Percentiles rank a stretch among this genome's conserved stretches.
Conservation (phyloP, 257 asterid genomes). For the Solanum chaucha region DNA sequence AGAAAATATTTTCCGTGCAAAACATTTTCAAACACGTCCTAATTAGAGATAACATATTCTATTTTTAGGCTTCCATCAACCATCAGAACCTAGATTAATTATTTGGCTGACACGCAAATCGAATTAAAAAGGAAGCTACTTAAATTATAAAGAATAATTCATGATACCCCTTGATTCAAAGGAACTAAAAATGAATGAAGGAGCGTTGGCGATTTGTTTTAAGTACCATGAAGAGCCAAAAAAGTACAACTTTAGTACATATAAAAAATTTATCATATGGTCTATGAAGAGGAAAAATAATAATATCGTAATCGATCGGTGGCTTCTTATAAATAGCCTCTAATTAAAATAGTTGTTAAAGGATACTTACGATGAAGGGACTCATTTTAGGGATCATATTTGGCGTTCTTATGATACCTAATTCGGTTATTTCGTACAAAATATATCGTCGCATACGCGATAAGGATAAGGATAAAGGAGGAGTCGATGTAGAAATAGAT, state of each 20-base stretch:
- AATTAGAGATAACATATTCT: too few relatives aligned
- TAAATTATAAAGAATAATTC: not conserved
- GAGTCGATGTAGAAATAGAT: not conserved
- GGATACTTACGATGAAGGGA: not conserved
- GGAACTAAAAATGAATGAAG: not conserved
- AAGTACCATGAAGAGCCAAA: not conserved
- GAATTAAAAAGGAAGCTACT: not conserved
- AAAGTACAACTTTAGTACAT: not conserved
- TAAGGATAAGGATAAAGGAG: not conserved
- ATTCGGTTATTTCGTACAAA: too few relatives aligned
- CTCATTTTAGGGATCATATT: not conserved
- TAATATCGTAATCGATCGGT: not conserved
- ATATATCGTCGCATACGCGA: not conserved
- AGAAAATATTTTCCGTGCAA: too few relatives aligned
- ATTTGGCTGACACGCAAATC: not conserved
- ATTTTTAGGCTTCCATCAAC: too few relatives aligned
- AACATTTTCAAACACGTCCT: too few relatives aligned
- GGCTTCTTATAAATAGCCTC: not conserved
- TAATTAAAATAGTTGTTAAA: not conserved
- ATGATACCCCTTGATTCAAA: not conserved
- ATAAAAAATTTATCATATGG: not conserved
- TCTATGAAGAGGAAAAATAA: not conserved
- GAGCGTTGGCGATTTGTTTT: not conserved
- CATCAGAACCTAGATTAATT: too few relatives aligned
- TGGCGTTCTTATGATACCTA: not conserved